Conservation (phyloP, 768 basidiomycete genomes). For the Naganishia kalamii region DNA sequence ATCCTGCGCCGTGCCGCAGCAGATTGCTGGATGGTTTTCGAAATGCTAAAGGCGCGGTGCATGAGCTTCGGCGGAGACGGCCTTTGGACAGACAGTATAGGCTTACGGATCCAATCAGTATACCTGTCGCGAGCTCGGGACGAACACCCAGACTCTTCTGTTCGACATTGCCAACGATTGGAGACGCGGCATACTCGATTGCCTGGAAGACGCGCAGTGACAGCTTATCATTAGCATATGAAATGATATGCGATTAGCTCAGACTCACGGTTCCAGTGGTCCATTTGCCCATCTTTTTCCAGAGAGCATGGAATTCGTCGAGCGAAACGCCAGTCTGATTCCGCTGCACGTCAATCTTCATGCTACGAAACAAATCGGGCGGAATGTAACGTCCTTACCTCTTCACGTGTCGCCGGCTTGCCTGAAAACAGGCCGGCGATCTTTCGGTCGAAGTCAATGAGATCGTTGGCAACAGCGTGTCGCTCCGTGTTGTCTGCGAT, state of each 20-base stretch:
- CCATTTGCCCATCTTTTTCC: constrained; percentile 38
- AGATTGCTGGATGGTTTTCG: constrained; percentile 52
- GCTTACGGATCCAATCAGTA: constrained; percentile 51
- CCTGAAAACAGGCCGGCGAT: constrained; percentile 64
- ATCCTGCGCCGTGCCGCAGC: constrained; percentile 52
- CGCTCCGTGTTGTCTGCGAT: constrained; percentile 53
- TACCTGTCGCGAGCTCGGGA: constrained; percentile 43
- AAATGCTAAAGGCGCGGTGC: constrained; percentile 47
- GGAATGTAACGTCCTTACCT: constrained; percentile 38
- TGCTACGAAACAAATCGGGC: constrained; percentile 21
- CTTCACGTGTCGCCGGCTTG: constrained; percentile 52
- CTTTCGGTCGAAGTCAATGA: constrained; percentile 65
- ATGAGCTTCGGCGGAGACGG: neutral
- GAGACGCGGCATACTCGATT: constrained; percentile 52
- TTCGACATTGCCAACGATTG: constrained; percentile 48
- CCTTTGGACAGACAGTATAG: neutral
- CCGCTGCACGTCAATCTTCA: neutral
- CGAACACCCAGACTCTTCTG: constrained; percentile 35
- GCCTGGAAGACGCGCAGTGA: constrained; percentile 9
- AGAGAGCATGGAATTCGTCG: constrained; percentile 51
- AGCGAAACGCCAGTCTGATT: constrained; percentile 51
- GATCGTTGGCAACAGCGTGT: constrained; percentile 56
- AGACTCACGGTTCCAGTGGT: neutral
- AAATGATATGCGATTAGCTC: neutral
- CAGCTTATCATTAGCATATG: neutral